Evolutionary conservation across 2,329 filamentous ascomycete species (phyloP).

Genomic region (Lecanicillium sp.): DNA sequence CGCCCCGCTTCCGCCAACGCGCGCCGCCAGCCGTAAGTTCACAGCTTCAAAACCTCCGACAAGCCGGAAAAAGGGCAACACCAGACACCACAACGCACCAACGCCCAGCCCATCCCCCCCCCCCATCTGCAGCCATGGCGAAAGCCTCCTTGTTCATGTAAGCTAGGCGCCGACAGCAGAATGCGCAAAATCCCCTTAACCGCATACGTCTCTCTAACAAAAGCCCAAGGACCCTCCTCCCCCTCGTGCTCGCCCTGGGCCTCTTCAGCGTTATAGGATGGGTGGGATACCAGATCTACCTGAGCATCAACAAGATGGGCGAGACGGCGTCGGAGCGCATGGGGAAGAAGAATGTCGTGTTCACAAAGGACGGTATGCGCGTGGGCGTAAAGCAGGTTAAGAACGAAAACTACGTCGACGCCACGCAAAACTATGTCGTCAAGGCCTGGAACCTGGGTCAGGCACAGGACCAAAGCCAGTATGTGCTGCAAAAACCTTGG

Average conservation of each 20-base stretch:
- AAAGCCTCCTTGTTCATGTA: too few relatives aligned
- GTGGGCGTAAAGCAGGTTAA: constrained; percentile 63
- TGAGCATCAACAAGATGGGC: constrained; percentile 58
- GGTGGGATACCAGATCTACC: constrained; percentile 66
- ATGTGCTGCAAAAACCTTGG: too few relatives aligned
- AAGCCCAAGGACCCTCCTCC: constrained; percentile 36
- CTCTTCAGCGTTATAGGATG: constrained; percentile 51
- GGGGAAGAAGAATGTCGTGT: constrained; percentile 67
- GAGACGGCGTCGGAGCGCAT: constrained; percentile 60
- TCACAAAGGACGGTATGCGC: constrained; percentile 66
- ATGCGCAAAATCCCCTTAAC: too few relatives aligned
- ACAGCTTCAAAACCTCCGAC: too few relatives aligned
- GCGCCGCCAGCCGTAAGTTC: too few relatives aligned
- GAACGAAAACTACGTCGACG: constrained; percentile 65
- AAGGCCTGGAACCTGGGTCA: constrained; percentile 57
- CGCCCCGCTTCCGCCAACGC: too few relatives aligned
- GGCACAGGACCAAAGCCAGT: constrained; percentile 13
- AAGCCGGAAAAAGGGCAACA: too few relatives aligned
- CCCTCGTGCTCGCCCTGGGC: constrained; percentile 56
- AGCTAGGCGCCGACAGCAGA: too few relatives aligned
- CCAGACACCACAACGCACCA: too few relatives aligned
- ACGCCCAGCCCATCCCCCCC: too few relatives aligned
- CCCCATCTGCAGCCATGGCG: constrained; percentile 6
- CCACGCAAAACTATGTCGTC: constrained; percentile 61
- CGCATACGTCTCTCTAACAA: constrained; percentile 2